Percentiles rank a stretch among this genome's conserved stretches.
Evolutionary conservation across 208 protist genomes (phyloP).

Genomic region (Lotmaria passim): DNA sequence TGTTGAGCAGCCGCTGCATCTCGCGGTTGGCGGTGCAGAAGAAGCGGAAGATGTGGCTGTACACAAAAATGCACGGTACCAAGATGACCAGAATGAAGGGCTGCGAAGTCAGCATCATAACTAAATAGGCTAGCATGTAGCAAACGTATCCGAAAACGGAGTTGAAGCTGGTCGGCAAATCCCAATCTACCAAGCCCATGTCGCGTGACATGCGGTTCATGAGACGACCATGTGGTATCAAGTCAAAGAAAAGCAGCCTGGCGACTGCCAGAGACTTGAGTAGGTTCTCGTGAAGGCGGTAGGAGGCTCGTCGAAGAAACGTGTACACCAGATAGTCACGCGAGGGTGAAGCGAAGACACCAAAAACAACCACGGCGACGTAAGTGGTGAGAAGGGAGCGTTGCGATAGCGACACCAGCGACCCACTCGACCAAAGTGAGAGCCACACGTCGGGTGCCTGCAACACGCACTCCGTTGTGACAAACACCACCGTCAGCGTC

Average conservation of each 20-base stretch:
- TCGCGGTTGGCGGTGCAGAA: no score
- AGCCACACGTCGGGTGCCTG: constrained; percentile 55
- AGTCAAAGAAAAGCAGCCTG: constrained; percentile 94
- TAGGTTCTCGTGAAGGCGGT: constrained; percentile 42
- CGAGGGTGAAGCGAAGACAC: constrained; percentile 29
- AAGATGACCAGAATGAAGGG: constrained; percentile 50
- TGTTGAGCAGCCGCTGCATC: no score
- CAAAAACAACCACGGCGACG: constrained; percentile 26
- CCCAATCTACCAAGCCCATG: constrained; percentile 76
- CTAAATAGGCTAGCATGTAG: constrained; percentile 38
- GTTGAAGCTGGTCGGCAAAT: constrained; percentile 41
- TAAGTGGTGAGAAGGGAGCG: constrained; percentile 36
- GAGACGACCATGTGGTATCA: no score
- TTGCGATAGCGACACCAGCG: neutral
- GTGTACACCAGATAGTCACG: constrained; percentile 38
- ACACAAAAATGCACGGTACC: constrained; percentile 54
- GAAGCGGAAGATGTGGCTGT: no score
- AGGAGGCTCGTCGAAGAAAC: constrained; percentile 30
- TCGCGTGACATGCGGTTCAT: no score
- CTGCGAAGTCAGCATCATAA: constrained; percentile 49
- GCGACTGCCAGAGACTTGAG: constrained; percentile 46
- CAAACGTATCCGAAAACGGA: constrained; percentile 45
- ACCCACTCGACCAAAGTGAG: constrained; percentile 59
- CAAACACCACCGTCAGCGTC: constrained; percentile 65
- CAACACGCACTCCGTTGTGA: constrained; percentile 45